Conservation (phyloP, 768 basidiomycete species). For the Hemileccinum rubropunctum region DNA sequence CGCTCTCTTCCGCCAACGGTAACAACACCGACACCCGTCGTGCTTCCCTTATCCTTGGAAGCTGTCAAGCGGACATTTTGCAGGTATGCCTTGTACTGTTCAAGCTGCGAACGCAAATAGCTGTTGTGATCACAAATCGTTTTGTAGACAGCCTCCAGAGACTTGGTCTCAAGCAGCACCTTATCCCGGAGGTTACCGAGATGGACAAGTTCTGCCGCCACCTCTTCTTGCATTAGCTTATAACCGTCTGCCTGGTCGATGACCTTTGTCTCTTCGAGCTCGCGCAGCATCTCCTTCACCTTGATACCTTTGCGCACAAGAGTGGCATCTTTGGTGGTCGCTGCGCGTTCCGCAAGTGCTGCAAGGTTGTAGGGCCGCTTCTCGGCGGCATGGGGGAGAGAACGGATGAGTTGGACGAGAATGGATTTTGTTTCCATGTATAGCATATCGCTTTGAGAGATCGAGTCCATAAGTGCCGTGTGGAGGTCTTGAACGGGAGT, state of each 20-base stretch:
- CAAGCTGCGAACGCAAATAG: slow-evolving; percentile 92
- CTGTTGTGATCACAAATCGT: slow-evolving; percentile 99
- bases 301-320: slow-evolving; percentile 98
- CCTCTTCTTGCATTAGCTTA: slow-evolving; percentile 97
- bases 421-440: slow-evolving; percentile 99
- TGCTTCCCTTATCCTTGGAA: slow-evolving; percentile 83
- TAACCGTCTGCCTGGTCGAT: slow-evolving; percentile 82
- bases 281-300: slow-evolving; percentile 98
- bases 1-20: slow-evolving; percentile 97
- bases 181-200: slow-evolving; percentile 96
- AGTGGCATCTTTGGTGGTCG: slow-evolving; percentile 94
- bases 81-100: slow-evolving; percentile 99
- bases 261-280: slow-evolving; percentile 87
- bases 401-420: slow-evolving; percentile 95
- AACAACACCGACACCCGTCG: slow-evolving; percentile 90
- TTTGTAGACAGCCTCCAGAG: slow-evolving; percentile 96
- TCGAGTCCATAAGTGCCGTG: slow-evolving; percentile 93
- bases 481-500: slow-evolving; percentile 98
- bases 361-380: slow-evolving; percentile 88
- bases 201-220: slow-evolving; percentile 91
- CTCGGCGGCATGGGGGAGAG: slow-evolving; percentile 80
- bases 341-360: slow-evolving; percentile 89
- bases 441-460: slow-evolving; percentile 96
- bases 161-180: slow-evolving; percentile 87
- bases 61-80: slow-evolving; percentile 94